Conservation (phyloP, 1,139 yeast genomes). For the Yamadazyma taylorii region DNA sequence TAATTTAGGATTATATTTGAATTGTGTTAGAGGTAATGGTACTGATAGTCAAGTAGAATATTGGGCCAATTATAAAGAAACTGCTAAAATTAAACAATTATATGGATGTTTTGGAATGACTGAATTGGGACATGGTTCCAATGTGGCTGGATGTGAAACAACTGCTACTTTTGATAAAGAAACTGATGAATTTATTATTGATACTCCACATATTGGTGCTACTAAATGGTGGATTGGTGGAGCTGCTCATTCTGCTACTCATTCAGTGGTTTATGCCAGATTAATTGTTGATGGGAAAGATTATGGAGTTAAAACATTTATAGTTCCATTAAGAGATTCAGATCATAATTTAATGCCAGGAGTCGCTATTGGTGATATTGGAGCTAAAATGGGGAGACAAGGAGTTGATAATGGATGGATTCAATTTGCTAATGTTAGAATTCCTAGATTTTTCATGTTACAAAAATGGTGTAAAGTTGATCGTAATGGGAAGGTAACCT, state of each 20-base stretch:
- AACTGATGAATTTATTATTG: constrained; percentile 43
- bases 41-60: constrained; percentile 46
- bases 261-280: constrained; percentile 43
- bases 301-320: constrained; percentile 50
- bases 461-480: constrained; percentile 48
- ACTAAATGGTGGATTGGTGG: constrained; percentile 57
- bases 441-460: constrained; percentile 49
- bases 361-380: constrained; percentile 46
- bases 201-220: constrained; percentile 52
- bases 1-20: constrained; percentile 68
- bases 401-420: constrained; percentile 54
- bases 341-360: constrained; percentile 47
- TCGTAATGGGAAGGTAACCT: constrained; percentile 38
- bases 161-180: constrained; percentile 45
- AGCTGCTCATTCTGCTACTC: constrained; percentile 52
- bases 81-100: constrained; percentile 35
- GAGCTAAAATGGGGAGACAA: constrained; percentile 52
- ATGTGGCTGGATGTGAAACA: constrained; percentile 48
- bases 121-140: constrained; percentile 51
- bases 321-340: constrained; percentile 48
- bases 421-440: constrained; percentile 45
- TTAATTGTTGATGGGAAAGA: constrained; percentile 45
- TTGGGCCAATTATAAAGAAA: constrained; percentile 42
- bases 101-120: constrained; percentile 54
- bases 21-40: constrained; percentile 73